Evolutionary conservation across 441 rosid species (phyloP), one percentile per base, ranked within the genome.

Genomic region (Kokia cookei): DNA sequence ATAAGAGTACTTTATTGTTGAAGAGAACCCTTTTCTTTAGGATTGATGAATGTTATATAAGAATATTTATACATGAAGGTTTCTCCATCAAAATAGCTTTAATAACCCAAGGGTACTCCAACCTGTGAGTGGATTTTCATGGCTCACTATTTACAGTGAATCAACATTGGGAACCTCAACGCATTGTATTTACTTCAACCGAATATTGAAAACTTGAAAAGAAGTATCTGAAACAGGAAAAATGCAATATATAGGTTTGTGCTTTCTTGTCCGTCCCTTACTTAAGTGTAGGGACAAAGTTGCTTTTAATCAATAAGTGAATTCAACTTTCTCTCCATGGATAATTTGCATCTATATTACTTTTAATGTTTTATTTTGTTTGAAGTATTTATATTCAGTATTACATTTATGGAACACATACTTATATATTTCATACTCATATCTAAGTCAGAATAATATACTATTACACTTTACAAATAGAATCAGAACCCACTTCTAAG

Each of bases 401-500:
- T 32, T 5, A 54, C 17, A 54, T 17, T 17, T 10, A 54, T 7
- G 37, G 4, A n/a, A 2, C 8, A 51, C 19, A 51, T 50, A 51
- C 6, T 14, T 15, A 3, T 1, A 15, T 15, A 51, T 51, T 51
- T 4, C 0, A 5, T 15, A 51, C 8, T 32, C 37, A 32, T 32
- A n/a, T 51, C 17, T 2, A 8, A 51, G 17, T 51, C 2, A 0
- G 22, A 51, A 51, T 51, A n/a, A n/a, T 14, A n/a, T 6, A 51
- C n/a, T 7, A 51, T 51, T 14, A 1, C 63, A 32, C 67, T 71
- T 71, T 79, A 78, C 71, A 80, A 71, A 77, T 45, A 82, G 86
- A 85, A 86, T 83, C 85, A 77, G 76, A 86, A 73, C 78, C 58
- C 87, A 83, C 83, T 87, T 84, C 77, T 55, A 54, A 51, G 65